Evolutionary conservation across 495 filamentous ascomycete species (phyloP).

Genomic region (Penicillium chermesinum): DNA sequence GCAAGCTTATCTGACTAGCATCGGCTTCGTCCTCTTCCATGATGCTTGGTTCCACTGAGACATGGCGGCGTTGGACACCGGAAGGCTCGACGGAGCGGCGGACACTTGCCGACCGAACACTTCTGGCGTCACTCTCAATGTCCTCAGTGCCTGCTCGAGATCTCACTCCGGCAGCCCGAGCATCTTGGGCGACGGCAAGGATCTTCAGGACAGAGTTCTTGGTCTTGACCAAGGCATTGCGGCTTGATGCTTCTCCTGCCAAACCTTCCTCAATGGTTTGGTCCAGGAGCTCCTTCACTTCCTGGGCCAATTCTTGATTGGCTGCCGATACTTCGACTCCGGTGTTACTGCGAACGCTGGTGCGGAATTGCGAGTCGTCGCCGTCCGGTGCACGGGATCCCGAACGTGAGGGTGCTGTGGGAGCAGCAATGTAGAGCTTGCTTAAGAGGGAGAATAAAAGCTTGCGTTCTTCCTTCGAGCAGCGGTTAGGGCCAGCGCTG

Average conservation of each 20-base stretch:
- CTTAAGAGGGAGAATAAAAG: slow-evolving; percentile 67
- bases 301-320: slow-evolving; percentile 32
- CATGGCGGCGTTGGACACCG: slow-evolving; percentile 21
- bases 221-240: slow-evolving; percentile 75
- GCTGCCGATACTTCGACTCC: slow-evolving; percentile 31
- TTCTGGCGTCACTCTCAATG: slow-evolving; percentile 28
- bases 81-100: slow-evolving; percentile 39
- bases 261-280: slow-evolving; percentile 66
- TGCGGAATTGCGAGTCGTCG: slow-evolving; percentile 39
- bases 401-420: slow-evolving; percentile 30
- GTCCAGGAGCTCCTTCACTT: slow-evolving; percentile 50
- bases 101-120: slow-evolving; percentile 36
- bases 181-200: slow-evolving; percentile 35
- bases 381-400: slow-evolving; percentile 38
- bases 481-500: slow-evolving; percentile 32
- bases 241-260: slow-evolving; percentile 62
- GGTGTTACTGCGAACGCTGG: slow-evolving; percentile 35
- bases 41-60: slow-evolving; percentile 43
- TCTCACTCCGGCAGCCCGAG: slow-evolving; percentile 28
- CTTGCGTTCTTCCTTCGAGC: slow-evolving; percentile 78
- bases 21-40: slow-evolving; percentile 47
- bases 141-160: slow-evolving; percentile 39
- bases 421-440: slow-evolving; percentile 74
- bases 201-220: slow-evolving; percentile 55
- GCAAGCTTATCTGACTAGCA: slow-evolving; percentile 18